Conservation (phyloP, 441 rosid genomes). For the Bocquillonia castaneifolia region DNA sequence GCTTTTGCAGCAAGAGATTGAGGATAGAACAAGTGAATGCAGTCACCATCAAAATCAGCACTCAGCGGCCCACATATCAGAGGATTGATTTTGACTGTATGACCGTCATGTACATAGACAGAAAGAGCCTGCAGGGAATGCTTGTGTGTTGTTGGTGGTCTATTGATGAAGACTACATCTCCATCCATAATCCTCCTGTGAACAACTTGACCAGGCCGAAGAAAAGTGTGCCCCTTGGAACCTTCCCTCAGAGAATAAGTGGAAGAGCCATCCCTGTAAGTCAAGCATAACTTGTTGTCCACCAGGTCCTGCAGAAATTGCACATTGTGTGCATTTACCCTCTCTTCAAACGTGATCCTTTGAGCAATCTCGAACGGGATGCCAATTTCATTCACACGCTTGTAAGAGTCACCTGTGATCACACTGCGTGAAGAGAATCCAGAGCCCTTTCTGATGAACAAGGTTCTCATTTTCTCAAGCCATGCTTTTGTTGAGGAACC, state of each 20-base stretch:
- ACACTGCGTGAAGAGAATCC: constrained; percentile 98
- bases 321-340: constrained; percentile 65
- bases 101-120: constrained; percentile 86
- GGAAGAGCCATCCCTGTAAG: constrained; percentile 69
- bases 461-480: constrained; percentile 81
- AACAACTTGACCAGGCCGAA: constrained; percentile 79
- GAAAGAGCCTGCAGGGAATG: constrained; percentile 91
- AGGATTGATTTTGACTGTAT: constrained; percentile 90
- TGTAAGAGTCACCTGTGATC: constrained; percentile 89
- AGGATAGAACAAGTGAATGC: constrained; percentile 84
- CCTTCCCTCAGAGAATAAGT: constrained; percentile 86
- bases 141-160: constrained; percentile 96
- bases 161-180: constrained; percentile 78
- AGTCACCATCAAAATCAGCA: constrained; percentile 98
- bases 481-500: constrained; percentile 80
- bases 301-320: constrained; percentile 62
- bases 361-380: constrained; percentile 82
- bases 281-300: constrained; percentile 66
- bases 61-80: constrained; percentile 83
- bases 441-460: constrained; percentile 87
- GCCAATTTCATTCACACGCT: constrained; percentile 72
- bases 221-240: constrained; percentile 78
- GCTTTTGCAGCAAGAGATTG: constrained; percentile 89
- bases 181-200: constrained; percentile 93
- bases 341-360: constrained; percentile 86